Evolutionary conservation across 129 eudicot species (phyloP), one percentile per base, ranked within the genome.

Genomic region (Chrysanthemum lavandulifolium): DNA sequence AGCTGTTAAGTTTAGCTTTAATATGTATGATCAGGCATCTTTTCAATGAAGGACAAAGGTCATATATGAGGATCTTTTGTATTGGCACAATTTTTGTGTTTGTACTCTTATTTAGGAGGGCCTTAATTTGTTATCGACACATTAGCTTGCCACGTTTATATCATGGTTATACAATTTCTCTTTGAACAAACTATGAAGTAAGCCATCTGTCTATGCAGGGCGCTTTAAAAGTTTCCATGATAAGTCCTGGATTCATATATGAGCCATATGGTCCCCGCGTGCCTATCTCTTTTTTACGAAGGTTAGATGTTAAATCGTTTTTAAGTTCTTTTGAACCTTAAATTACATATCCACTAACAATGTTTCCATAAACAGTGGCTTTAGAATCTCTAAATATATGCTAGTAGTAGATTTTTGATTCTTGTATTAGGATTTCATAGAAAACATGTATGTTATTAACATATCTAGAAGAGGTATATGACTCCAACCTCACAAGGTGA

Each of bases 201-300:
- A 67, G 47, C 56, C 58, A 58, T 68, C 9, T 61, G 1, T 68
- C 10, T 40, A 6, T 74, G 76, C 88, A 93, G 98, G 98, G 96
- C 55, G 79, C 97, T 25, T 13, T 89, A 55, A 78, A 84, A 61
- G 86, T 93, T 64, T 73, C 96, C 40, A 86, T 86, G 96, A 6
- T 71, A 62, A 93, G 98, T 86, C 98, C 98, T 74, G 98, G 98
- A 68, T 45, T 93, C 69, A 58, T 93, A 47, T 89, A 85, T 31
- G 98, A 93, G 78, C 98, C 98, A 56, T 93, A 90, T 87, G 82
- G 90, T 65, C 87, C 91, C 61, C 98, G 98, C 68, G 96, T 87
- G 80, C 87, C 79, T 40, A 84, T 93, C 60, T 60, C 97, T 16
- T 90, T 90, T 57, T 90, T 78, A 85, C 71, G 73, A 73, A 87